Conservation (phyloP, 441 rosid genomes). For the Bocquillonia castaneifolia region DNA sequence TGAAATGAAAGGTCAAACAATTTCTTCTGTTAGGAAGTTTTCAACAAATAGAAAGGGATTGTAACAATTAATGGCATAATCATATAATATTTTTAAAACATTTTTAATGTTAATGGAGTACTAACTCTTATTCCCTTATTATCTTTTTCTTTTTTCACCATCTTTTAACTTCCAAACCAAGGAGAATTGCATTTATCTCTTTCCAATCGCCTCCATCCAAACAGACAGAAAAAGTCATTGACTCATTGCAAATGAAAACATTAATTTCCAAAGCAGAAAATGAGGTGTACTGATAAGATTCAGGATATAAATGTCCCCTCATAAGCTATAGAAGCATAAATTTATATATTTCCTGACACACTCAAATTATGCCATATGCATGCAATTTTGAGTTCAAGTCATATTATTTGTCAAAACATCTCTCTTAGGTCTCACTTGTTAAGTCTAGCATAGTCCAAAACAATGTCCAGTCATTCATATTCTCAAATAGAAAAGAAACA, state of each 20-base stretch:
- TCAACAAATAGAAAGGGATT: background rate
- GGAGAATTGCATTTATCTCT: no score
- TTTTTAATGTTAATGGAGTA: no score
- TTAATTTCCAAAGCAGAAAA: background rate
- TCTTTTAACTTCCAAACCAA: no score
- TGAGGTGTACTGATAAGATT: background rate
- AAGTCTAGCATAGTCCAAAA: background rate
- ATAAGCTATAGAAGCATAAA: background rate
- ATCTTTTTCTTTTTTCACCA: no score
- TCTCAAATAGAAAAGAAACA: background rate
- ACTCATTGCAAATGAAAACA: background rate
- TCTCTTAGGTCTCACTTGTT: background rate
- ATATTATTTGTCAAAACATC: no score
- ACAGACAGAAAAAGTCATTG: background rate
- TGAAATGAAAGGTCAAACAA: background rate
- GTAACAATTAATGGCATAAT: background rate
- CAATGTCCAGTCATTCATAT: background rate
- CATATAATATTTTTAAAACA: no score
- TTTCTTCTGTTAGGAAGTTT: background rate
- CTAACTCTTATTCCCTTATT: no score
- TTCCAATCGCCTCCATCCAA: background rate
- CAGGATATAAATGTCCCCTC: background rate
- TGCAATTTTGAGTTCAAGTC: background rate
- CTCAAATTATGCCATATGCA: background rate
- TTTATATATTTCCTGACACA: background rate